These are phyloP conservation scores for Fonsecaea multimorphosa DNA, from an alignment of 2,329 filamentous ascomycete species.

Conservation along the genomic window DNA sequence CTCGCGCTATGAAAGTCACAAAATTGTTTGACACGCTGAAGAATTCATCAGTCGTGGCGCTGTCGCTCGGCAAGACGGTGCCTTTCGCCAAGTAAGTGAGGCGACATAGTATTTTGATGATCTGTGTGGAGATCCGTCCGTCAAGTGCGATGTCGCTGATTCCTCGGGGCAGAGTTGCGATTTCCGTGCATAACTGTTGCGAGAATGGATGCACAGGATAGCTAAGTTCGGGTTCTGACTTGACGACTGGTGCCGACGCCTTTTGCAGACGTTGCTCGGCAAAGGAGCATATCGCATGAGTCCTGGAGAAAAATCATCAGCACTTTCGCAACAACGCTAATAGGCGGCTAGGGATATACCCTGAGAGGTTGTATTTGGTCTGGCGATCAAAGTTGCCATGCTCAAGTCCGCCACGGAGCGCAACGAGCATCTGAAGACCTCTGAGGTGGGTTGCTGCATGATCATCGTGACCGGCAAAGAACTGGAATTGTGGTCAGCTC, in stretches of 20 bases:
- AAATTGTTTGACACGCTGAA: conserved; percentile 9
- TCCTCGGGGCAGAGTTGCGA: conserved; percentile 7
- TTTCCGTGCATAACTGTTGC: conserved; percentile 12
- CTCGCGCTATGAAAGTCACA: conserved; percentile 2
- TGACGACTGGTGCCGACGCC: background rate
- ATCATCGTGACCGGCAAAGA: conserved; percentile 15
- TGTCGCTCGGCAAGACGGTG: conserved; percentile 1
- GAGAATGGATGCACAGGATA: conserved; percentile 17
- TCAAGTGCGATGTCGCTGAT: conserved; percentile 13
- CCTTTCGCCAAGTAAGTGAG: conserved; percentile 11
- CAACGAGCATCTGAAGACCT: conserved; percentile 17
- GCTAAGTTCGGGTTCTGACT: conserved; percentile 3
- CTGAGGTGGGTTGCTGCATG: conserved; percentile 15
- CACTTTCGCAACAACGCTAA: background rate
- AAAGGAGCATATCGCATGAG: conserved; percentile 10
- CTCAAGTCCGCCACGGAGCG: conserved; percentile 16
- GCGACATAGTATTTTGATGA: conserved; percentile 13
- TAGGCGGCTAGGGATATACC: background rate
- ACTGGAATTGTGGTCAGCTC: background rate
- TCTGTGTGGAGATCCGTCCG: conserved; percentile 8
- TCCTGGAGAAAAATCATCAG: background rate
- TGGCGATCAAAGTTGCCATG: conserved; percentile 15
- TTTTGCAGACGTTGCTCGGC: conserved; percentile 10
- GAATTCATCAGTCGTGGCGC: conserved; percentile 11
- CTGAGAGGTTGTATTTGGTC: conserved; percentile 18